A percentile compares a stretch with the other conserved stretches of the same genome.
These are phyloP conservation scores for Trichosporon sp. DNA, from an alignment of 1,284 basidiomycete genomes.

Conservation along the genomic window DNA sequence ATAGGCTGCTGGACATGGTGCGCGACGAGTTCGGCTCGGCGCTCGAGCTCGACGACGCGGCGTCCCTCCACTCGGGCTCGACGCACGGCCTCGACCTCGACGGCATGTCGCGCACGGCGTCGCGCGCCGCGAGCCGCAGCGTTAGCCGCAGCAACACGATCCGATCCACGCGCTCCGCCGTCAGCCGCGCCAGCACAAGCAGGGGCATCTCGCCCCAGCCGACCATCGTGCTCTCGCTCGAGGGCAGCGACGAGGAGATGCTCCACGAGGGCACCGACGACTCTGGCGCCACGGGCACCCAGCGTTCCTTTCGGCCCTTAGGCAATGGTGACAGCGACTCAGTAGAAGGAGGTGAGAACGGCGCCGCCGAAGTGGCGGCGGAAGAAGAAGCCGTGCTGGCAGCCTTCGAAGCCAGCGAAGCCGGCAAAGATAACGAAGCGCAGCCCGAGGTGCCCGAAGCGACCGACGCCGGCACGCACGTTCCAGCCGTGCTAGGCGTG, in stretches of 20 bases:
- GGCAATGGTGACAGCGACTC: no score
- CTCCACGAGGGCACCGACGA: not conserved
- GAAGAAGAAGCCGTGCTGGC: not conserved
- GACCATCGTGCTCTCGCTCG: not conserved
- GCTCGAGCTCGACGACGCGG: not conserved
- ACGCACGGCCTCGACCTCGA: not conserved
- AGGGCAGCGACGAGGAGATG: not conserved
- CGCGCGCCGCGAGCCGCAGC: not conserved
- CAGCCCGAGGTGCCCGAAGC: not conserved
- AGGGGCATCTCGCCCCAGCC: not conserved
- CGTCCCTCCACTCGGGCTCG: not conserved
- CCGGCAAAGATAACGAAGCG: not conserved
- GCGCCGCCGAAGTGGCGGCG: no score
- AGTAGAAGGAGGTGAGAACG: not conserved
- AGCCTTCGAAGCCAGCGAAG: no score
- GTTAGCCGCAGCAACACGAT: not conserved
- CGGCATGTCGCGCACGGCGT: not conserved
- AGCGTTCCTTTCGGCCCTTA: not conserved
- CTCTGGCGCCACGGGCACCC: not conserved
- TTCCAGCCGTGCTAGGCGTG: not conserved
- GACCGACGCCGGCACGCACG: not conserved
- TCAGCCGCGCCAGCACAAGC: not conserved
- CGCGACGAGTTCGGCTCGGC: not conserved
- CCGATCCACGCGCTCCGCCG: not conserved
- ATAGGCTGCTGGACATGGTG: not conserved